phyloP scores from a whole-genome alignment of 257 asterid genomes.

The Solanum corneliomulleri region DNA sequence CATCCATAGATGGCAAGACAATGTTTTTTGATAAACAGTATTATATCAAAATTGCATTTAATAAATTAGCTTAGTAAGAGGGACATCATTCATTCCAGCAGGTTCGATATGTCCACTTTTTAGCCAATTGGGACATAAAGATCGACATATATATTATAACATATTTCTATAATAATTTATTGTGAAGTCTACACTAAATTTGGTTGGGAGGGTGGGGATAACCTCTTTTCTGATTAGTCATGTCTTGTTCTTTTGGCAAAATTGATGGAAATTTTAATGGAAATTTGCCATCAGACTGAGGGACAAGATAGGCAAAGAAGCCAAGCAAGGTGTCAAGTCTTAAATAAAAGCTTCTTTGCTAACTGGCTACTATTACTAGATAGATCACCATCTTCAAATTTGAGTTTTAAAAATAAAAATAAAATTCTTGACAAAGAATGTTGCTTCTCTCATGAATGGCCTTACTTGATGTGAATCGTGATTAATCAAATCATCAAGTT shows the following conservation, averaged over 20 bases:
- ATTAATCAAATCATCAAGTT: neutral
- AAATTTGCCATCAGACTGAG: constrained; percentile 10
- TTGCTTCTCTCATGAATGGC: neutral
- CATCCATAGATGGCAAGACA: neutral
- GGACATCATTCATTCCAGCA: neutral
- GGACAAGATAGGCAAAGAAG: constrained; percentile 7
- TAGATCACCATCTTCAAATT: neutral
- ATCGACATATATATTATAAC: neutral
- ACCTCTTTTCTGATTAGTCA: constrained; percentile 9
- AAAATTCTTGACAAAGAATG: neutral
- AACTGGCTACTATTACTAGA: neutral
- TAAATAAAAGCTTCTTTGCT: neutral
- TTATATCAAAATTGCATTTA: neutral
- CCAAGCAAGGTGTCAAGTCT: constrained; percentile 8
- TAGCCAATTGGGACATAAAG: neutral
- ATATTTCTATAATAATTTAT: neutral
- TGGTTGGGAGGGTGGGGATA: constrained; percentile 6
- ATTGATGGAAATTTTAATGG: constrained; percentile 3
- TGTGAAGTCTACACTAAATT: neutral
- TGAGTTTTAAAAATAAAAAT: neutral
- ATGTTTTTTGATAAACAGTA: neutral
- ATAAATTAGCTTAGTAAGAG: neutral
- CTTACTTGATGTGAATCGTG: neutral
- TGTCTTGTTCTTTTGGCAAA: constrained; percentile 10
- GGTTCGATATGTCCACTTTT: neutral